Evolutionary conservation across 2,329 filamentous ascomycete genomes (phyloP).

Genomic region (Fusarium setosum): DNA sequence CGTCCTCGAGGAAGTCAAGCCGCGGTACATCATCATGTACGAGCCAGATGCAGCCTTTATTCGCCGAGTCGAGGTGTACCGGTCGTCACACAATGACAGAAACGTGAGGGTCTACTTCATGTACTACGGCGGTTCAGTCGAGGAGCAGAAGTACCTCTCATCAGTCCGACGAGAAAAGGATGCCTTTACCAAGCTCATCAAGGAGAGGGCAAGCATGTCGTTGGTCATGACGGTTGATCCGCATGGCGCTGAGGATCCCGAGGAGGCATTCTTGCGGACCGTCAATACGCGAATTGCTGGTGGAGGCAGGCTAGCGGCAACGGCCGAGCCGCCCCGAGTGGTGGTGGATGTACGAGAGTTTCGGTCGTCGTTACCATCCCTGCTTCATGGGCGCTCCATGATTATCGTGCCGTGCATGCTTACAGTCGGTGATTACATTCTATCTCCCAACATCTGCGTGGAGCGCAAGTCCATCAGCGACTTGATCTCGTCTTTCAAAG

Average conservation of each 20-base stretch:
- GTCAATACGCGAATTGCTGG: conserved; percentile 97
- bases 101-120: conserved; percentile 96
- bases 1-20: conserved; percentile 92
- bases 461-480: conserved; percentile 95
- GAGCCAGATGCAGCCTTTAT: conserved; percentile 96
- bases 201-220: conserved; percentile 93
- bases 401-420: conserved; percentile 93
- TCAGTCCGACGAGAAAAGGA: conserved; percentile 95
- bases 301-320: conserved; percentile 85
- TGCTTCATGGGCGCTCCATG: conserved; percentile 90
- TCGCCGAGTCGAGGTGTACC: conserved; percentile 92
- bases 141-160: conserved; percentile 93
- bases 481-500: conserved; percentile 89
- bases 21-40: conserved; percentile 98
- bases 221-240: conserved; percentile 82
- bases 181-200: conserved; percentile 93
- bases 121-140: conserved; percentile 94
- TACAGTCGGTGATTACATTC: conserved; percentile 95
- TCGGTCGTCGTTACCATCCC: conserved; percentile 88
- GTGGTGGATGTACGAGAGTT: conserved; percentile 98
- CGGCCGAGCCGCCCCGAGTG: conserved; percentile 87
- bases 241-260: conserved; percentile 78
- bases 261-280: conserved; percentile 92
- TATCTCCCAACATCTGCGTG: conserved; percentile 90
- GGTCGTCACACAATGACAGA: conserved; percentile 90